Conservation (phyloP, 768 basidiomycete genomes). For the Suillus decipiens region DNA sequence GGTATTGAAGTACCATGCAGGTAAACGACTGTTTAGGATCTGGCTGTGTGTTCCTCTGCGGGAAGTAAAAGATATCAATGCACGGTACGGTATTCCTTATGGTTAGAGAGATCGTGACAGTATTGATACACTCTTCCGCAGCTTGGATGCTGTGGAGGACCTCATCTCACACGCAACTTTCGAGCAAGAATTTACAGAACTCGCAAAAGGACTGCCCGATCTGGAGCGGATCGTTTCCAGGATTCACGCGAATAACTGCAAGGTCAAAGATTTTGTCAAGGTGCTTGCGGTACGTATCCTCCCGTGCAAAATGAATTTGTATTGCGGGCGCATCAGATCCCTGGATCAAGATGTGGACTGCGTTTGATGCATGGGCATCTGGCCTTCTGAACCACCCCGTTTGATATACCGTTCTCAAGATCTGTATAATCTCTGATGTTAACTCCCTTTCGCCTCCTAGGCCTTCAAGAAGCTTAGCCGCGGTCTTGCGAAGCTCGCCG, state of each 20-base stretch:
- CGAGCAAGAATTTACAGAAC: constrained; percentile 68
- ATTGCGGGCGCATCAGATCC: neutral
- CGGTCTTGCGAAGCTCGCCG: constrained; percentile 62
- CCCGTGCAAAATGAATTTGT: constrained; percentile 1
- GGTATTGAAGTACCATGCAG: constrained; percentile 37
- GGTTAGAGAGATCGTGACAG: constrained; percentile 11
- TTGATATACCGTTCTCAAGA: neutral
- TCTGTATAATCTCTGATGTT: constrained; percentile 9
- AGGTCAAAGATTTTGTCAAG: constrained; percentile 83
- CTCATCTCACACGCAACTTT: constrained; percentile 80
- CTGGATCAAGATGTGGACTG: neutral
- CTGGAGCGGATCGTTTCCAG: constrained; percentile 93
- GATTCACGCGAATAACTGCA: constrained; percentile 91
- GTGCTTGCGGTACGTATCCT: constrained; percentile 64
- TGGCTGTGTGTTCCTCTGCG: constrained; percentile 95
- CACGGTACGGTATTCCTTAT: constrained; percentile 54
- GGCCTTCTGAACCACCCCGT: neutral
- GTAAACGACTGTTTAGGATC: constrained; percentile 93
- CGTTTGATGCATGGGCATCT: neutral
- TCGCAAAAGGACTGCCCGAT: constrained; percentile 86
- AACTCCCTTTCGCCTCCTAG: constrained; percentile 38
- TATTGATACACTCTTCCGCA: constrained; percentile 32
- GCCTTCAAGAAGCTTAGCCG: constrained; percentile 74
- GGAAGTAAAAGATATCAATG: constrained; percentile 82
- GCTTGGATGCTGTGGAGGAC: constrained; percentile 94